Evolutionary conservation across 2,329 filamentous ascomycete species (phyloP).

Genomic region (Didymella segeticola): DNA sequence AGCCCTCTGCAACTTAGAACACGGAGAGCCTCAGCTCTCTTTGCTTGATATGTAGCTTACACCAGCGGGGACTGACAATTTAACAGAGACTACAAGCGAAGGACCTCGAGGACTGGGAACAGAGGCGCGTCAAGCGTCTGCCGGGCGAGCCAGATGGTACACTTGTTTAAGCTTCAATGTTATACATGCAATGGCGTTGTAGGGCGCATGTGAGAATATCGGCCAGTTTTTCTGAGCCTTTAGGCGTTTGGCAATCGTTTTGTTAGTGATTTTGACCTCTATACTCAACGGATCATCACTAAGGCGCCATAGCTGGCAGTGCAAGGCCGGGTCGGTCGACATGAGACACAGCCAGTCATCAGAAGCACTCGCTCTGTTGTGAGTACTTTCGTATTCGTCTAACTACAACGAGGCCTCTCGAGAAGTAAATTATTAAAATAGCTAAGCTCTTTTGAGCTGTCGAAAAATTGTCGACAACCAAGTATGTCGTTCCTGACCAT

Average conservation of each 20-base stretch:
- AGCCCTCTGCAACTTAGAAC: neutral
- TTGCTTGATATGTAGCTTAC: no score
- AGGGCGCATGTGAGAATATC: neutral
- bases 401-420: constrained; percentile 12
- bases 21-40: no score
- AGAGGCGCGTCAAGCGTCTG: constrained; percentile 89
- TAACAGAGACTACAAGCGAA: constrained; percentile 79
- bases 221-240: constrained; percentile 1
- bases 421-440: constrained; percentile 21
- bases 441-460: constrained; percentile 15
- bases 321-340: no score
- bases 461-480: constrained; percentile 11
- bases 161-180: constrained; percentile 51
- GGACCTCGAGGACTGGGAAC: constrained; percentile 95
- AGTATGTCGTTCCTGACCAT: constrained; percentile 6
- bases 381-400: constrained; percentile 13
- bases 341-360: no score
- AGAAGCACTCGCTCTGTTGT: no score
- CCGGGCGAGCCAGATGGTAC: constrained; percentile 89
- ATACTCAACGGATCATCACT: neutral
- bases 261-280: neutral
- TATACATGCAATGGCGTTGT: constrained; percentile 4
- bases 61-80: constrained; percentile 26
- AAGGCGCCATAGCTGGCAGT: no score
- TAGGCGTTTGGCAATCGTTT: neutral